Conservation (phyloP, 1,284 basidiomycete species). For the Neotropicomus parvogracilis region DNA sequence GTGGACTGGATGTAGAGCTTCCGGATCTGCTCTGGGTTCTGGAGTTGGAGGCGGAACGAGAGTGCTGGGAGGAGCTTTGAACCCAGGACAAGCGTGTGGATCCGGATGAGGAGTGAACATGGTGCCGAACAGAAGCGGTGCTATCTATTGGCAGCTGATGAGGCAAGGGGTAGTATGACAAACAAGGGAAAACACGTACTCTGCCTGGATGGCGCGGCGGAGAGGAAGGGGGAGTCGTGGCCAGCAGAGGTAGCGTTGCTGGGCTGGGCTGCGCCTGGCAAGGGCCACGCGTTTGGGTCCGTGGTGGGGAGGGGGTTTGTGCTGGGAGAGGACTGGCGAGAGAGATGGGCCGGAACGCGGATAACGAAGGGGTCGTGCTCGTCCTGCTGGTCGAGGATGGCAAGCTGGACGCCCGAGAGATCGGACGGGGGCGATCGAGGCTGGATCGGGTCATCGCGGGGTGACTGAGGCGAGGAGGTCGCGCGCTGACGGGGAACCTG, state of each 20-base stretch:
- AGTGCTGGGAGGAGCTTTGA: slow-evolving; percentile 34
- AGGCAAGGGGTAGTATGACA: slow-evolving; percentile 1
- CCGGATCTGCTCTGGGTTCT: slow-evolving; percentile 40
- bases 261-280: slow-evolving; percentile 15
- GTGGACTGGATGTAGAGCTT: slow-evolving; percentile 44
- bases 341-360: slow-evolving; percentile 32
- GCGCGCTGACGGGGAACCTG: slow-evolving; percentile 16
- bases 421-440: slow-evolving; percentile 21
- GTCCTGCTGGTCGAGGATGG: slow-evolving; percentile 28
- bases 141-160: slow-evolving; percentile 24
- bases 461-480: slow-evolving; percentile 13
- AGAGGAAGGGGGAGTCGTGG: slow-evolving; percentile 30
- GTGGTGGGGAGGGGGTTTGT: slow-evolving; percentile 22
- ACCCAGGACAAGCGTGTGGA: slow-evolving; percentile 34
- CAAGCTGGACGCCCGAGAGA: slow-evolving; percentile 22
- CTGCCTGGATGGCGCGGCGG: slow-evolving; percentile 39
- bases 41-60: slow-evolving; percentile 37
- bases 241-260: slow-evolving; percentile 48
- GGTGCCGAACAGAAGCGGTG: slow-evolving; percentile 24
- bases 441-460: slow-evolving; percentile 23
- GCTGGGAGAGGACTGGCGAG: slow-evolving; percentile 28
- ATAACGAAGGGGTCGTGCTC: slow-evolving; percentile 47
- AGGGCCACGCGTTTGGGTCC: slow-evolving; percentile 31
- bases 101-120: slow-evolving; percentile 23
- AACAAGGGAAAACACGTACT: slow-evolving; percentile 41